Base-by-base conservation (phyloP, 495 filamentous ascomycete species). In the Oleoguttula mirabilis region DNA sequence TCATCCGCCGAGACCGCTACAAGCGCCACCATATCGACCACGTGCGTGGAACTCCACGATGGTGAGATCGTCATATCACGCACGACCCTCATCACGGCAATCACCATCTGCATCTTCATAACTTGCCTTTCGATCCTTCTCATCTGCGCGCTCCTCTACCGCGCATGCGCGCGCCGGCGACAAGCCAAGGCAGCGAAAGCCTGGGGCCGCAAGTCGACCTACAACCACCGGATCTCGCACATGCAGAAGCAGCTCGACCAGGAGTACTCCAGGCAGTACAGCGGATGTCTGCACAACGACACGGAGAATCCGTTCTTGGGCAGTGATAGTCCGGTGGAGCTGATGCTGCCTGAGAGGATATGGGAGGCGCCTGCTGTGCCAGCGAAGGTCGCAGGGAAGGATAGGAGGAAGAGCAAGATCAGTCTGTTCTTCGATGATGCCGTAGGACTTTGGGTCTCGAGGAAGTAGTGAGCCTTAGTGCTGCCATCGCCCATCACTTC, bases 231-330 rank as follows among this genome's bases (percentile, higher is more conserved):
- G 11, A 32, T 49, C 3, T 37, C 32, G 4, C 6, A 32, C 2
- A 32, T 25, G 25, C 31, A 40, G 6, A 37, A 44, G 27, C 19
- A 49, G 21, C 14, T 49, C 39, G 46, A 49, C 20, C 7, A 3
- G 8, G 14, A 16, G 21, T 43, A 37, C 21, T 21, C 28, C 8
- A 30, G 17, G 10, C 39, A 44, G 21, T 44, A 43, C 40, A 32
- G 31, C 16, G 46, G 46, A 3, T 43, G 32, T 27, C 14, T 39
- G 12, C 21, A 30, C 8, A 21, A 50, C 16, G 27, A 30, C 4
- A 16, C 34, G 10, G 47, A 50, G 35, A 50, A 44, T 21, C 47
- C 47, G 7, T 35, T 35, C 32, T 21, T 35, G 19, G 41, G 41
- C n/a, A 25, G 36, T 22, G 45, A 35, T 3, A 15, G 19, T 14